Evolutionary conservation across 1,284 basidiomycete genomes (phyloP), one percentile per base, ranked within the genome.

Genomic region (Cystobasidiaceae sp.): DNA sequence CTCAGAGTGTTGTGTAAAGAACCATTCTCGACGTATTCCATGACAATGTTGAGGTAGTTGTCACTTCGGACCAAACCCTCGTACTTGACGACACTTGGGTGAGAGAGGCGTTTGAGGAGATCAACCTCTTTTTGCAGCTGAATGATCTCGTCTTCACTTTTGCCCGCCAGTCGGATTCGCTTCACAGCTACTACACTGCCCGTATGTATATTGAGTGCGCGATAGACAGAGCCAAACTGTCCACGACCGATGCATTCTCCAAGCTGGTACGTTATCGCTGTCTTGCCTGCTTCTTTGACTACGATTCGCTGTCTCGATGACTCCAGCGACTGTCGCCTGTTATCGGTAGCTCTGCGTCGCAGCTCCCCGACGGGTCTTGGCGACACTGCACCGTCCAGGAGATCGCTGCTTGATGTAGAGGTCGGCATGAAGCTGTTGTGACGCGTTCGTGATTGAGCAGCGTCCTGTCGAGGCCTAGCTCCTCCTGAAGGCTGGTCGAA

Each of bases 181-280:
- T 96, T 96, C 66, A 96, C 90, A 21, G 93, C 93, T 23, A 93
- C 91, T 84, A 91, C 93, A 77, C 93, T 89, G 33, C 90, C 93
- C 1, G 86, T 91, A 71, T 88, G 88, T 72, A 96, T 79, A 76
- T 97, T 93, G 64, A 97, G 81, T 4, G 93, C 93, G 19, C 90
- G 85, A 77, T 94, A 97, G 7, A 97, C 93, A 11, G 91, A 86
- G 23, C 93, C 93, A 76, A 97, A 97, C 78, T 97, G 93, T 6
- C 93, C 93, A 56, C 89, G 85, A 2, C 93, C 93, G 69, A 97
- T 94, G 77, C 91, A 93, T 76, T 96, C 93, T 34, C 92, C 92
- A 19, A 96, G 80, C 89, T 93, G 90, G 90, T 93, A 71, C 33
- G 86, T 87, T 59, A 88, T 84, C 3, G 86, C 80, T 2, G 86